Percentiles rank a stretch among this genome's conserved stretches.
Conservation (phyloP, 495 filamentous ascomycete genomes). For the Trichoderma orchidacearum region DNA sequence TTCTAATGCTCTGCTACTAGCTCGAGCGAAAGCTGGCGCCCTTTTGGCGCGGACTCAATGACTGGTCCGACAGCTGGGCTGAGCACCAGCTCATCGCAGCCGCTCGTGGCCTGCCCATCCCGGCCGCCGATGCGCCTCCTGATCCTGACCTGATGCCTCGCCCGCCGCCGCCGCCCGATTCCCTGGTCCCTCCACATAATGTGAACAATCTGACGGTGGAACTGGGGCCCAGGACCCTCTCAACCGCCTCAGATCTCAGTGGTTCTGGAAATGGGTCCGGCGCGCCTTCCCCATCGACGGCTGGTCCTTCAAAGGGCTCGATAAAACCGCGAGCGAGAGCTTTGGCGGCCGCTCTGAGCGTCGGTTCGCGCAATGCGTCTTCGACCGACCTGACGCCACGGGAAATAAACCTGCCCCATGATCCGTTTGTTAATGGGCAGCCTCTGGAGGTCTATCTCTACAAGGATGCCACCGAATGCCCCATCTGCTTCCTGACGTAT, state of each 20-base stretch:
- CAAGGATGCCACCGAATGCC: slow-evolving; percentile 80
- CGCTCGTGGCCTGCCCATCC: slow-evolving; percentile 72
- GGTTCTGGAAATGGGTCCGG: slow-evolving; percentile 34
- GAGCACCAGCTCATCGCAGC: slow-evolving; percentile 89
- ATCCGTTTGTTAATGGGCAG: slow-evolving; percentile 85
- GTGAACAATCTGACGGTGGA: slow-evolving; percentile 61
- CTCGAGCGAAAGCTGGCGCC: slow-evolving; percentile 87
- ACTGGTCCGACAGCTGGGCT: slow-evolving; percentile 79
- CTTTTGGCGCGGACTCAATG: slow-evolving; percentile 88
- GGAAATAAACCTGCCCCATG: slow-evolving; percentile 66
- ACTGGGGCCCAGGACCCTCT: slow-evolving; percentile 60
- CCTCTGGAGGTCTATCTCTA: slow-evolving; percentile 85
- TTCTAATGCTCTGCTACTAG: slow-evolving; percentile 26
- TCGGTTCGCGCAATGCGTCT: slow-evolving; percentile 49
- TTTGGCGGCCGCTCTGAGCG: slow-evolving; percentile 61
- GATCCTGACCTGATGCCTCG: slow-evolving; percentile 45
- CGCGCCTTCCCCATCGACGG: slow-evolving; percentile 44
- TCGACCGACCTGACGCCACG: slow-evolving; percentile 56
- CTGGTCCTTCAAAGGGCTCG: slow-evolving; percentile 16
- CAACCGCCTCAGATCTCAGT: slow-evolving; percentile 53
- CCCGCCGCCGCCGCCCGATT: slow-evolving; percentile 25
- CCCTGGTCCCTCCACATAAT: slow-evolving; percentile 24
- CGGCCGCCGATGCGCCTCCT: slow-evolving; percentile 68
- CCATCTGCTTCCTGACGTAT: slow-evolving; percentile 93
- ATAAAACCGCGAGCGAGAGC: slow-evolving; percentile 54